Evolutionary conservation across 148 eudicot species (phyloP).

Genomic region (Simmondsia chinensis): DNA sequence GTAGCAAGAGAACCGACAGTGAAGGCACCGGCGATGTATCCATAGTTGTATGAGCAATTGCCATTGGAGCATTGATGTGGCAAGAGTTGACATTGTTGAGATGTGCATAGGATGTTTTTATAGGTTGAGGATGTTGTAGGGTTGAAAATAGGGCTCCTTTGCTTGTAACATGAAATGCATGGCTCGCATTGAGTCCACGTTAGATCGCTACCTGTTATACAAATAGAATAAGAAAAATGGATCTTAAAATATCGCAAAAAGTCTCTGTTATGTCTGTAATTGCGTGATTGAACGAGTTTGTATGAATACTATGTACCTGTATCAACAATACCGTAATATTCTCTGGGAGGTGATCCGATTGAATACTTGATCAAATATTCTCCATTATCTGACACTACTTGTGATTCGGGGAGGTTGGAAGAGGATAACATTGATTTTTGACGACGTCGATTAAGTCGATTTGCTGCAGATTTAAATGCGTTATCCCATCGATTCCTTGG

Average conservation of each 20-base stretch:
- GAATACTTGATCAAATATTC: not conserved
- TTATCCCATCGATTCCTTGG: not conserved
- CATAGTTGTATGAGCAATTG: not conserved
- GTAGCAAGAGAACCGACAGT: not conserved
- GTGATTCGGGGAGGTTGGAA: not conserved
- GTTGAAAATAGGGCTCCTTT: not conserved
- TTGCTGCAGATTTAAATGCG: not conserved
- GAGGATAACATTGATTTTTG: not conserved
- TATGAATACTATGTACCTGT: not conserved
- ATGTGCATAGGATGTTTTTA: not conserved
- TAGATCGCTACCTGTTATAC: not conserved
- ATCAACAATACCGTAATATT: not conserved
- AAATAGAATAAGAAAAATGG: too few species aligned
- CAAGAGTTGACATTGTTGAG: constrained; percentile 2
- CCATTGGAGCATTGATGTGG: not conserved
- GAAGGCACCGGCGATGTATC: not conserved
- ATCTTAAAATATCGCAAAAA: too few species aligned
- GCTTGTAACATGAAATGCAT: not conserved
- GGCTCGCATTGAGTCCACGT: constrained; percentile 3
- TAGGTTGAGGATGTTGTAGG: not conserved
- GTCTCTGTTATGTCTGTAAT: not conserved
- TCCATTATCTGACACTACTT: not conserved
- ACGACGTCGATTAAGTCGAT: too few species aligned
- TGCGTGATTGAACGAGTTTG: not conserved
- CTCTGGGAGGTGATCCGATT: not conserved